These are phyloP conservation scores for Aspergillus haitiensis DNA, from an alignment of 495 filamentous ascomycete species.

Conservation along the genomic window DNA sequence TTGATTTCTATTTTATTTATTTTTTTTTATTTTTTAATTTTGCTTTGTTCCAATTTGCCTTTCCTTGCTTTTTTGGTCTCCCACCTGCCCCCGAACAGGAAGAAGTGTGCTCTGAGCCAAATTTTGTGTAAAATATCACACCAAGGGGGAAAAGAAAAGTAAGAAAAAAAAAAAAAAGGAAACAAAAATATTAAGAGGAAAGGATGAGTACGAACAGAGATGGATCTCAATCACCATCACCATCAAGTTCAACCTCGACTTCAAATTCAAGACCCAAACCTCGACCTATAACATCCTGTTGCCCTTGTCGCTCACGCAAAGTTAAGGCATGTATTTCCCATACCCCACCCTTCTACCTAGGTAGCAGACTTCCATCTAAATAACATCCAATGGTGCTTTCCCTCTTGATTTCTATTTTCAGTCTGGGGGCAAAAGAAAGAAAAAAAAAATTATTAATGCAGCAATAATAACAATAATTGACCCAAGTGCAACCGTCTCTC, in stretches of 20 bases:
- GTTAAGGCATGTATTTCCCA: constrained; percentile 12
- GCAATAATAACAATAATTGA: not conserved
- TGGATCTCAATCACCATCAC: not conserved
- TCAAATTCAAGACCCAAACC: constrained; percentile 20
- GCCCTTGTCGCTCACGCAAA: constrained; percentile 22
- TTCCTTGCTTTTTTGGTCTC: too few relatives aligned
- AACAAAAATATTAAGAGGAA: too few relatives aligned
- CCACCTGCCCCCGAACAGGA: too few relatives aligned
- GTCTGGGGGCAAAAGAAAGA: not conserved
- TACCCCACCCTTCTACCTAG: not conserved
- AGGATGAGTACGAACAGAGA: not conserved
- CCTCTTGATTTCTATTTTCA: too few relatives aligned
- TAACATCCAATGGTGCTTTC: too few relatives aligned
- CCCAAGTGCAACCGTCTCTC: constrained; percentile 24
- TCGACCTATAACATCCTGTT: constrained; percentile 22
- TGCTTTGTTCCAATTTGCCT: too few relatives aligned
- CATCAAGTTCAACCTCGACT: constrained; percentile 1
- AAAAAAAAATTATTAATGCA: constrained; percentile 6
- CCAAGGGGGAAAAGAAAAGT: not conserved
- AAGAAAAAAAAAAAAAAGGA: too few relatives aligned
- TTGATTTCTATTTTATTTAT: too few relatives aligned
- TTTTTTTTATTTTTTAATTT: too few relatives aligned
- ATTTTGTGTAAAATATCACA: not conserved
- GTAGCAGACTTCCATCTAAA: too few relatives aligned
- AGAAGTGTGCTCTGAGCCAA: too few relatives aligned